A percentile compares a stretch with the other conserved stretches of the same genome.
phyloP scores from a whole-genome alignment of 2,329 filamentous ascomycete genomes.

The Diaporthe australafricana region DNA sequence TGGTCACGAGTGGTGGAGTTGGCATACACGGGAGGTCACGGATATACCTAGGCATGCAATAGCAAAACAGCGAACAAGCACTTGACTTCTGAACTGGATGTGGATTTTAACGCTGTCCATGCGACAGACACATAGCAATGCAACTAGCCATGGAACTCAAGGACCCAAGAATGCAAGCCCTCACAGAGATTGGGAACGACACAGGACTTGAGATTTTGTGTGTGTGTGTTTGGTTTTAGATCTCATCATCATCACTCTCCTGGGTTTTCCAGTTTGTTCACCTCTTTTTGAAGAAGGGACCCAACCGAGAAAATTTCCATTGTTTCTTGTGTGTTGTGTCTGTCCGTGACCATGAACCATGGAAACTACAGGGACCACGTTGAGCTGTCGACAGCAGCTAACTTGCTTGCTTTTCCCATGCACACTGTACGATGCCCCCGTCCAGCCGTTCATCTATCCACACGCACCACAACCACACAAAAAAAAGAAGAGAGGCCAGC shows the following conservation, averaged over 20 bases:
- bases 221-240: neutral
- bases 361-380: constrained; percentile 34
- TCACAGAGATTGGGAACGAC: constrained; percentile 48
- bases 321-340: constrained; percentile 30
- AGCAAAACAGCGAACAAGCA: constrained; percentile 41
- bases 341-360: constrained; percentile 34
- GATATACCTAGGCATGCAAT: too few species aligned
- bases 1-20: too few species aligned
- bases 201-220: neutral
- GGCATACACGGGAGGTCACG: too few species aligned
- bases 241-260: constrained; percentile 27
- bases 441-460: constrained; percentile 19
- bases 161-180: constrained; percentile 59
- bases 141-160: constrained; percentile 52
- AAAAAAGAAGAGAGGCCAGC: constrained; percentile 30
- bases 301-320: constrained; percentile 39
- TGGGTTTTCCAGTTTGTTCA: constrained; percentile 29
- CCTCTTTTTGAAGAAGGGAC: constrained; percentile 35
- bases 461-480: constrained; percentile 15
- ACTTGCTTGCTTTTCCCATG: constrained; percentile 33
- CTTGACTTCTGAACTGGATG: constrained; percentile 36
- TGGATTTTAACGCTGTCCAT: constrained; percentile 49
- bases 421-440: constrained; percentile 36
- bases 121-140: constrained; percentile 52
- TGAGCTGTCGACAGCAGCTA: constrained; percentile 27